Percentiles rank a stretch among this genome's conserved stretches.
Evolutionary conservation across 1,139 yeast genomes (phyloP).

Genomic region (Kodamaea sp.): DNA sequence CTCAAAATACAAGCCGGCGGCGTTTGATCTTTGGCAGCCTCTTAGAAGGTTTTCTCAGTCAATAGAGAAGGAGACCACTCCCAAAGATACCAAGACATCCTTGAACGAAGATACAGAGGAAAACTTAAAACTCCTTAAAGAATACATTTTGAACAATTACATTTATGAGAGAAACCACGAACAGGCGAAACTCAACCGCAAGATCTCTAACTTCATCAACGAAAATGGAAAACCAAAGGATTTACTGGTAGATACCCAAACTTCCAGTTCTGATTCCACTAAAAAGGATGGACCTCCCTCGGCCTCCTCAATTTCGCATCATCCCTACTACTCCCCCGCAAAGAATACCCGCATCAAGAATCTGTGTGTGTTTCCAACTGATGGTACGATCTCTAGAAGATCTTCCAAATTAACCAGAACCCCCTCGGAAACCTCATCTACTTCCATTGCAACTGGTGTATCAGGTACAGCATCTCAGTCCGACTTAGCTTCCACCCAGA

Average conservation of each 20-base stretch:
- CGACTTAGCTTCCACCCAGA: too few relatives aligned
- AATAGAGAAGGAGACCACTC: slow-evolving; percentile 7
- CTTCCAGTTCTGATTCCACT: background rate
- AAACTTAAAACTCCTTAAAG: slow-evolving; percentile 15
- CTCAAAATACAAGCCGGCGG: slow-evolving; percentile 39
- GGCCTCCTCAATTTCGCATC: slow-evolving; percentile 4
- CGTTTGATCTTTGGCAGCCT: slow-evolving; percentile 41
- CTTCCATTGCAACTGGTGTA: background rate
- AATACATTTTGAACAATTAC: slow-evolving; percentile 18
- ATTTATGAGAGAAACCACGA: slow-evolving; percentile 18
- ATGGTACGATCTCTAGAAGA: background rate
- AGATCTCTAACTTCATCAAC: slow-evolving; percentile 7
- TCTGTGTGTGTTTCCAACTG: background rate
- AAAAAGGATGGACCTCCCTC: background rate
- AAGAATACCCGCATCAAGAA: background rate
- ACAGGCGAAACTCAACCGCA: slow-evolving; percentile 13
- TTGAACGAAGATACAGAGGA: slow-evolving; percentile 12
- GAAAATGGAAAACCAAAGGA: slow-evolving; percentile 2
- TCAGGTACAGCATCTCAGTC: background rate
- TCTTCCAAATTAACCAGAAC: slow-evolving; percentile 1
- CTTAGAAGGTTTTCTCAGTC: slow-evolving; percentile 32
- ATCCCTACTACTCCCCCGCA: slow-evolving; percentile 5
- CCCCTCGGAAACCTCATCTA: background rate
- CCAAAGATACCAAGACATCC: slow-evolving; percentile 2
- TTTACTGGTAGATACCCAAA: background rate